phyloP scores from a whole-genome alignment of 768 basidiomycete genomes.

The Suillus subalutaceus region DNA sequence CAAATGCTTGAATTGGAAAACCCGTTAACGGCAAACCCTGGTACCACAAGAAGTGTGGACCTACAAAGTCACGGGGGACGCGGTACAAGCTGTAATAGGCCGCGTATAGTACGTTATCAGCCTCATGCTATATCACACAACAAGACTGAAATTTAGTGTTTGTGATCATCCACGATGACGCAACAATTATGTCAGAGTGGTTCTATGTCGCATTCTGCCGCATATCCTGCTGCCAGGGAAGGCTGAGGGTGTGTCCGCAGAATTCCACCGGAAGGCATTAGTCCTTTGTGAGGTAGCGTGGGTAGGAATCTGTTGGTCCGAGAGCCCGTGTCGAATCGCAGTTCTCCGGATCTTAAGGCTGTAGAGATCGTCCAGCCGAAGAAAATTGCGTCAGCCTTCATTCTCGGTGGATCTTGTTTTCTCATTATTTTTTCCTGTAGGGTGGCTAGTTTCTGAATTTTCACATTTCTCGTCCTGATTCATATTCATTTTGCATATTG shows the following conservation, averaged over 20 bases:
- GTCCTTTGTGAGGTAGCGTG: slow-evolving; percentile 30
- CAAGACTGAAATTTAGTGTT: not conserved
- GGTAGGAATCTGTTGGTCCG: slow-evolving; percentile 19
- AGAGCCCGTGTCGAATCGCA: not conserved
- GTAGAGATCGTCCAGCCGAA: slow-evolving; percentile 11
- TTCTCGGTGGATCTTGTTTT: not conserved
- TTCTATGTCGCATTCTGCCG: slow-evolving; percentile 34
- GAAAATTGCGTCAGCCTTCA: slow-evolving; percentile 24
- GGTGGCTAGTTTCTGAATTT: not conserved
- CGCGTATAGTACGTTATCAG: slow-evolving; percentile 63
- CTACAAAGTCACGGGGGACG: slow-evolving; percentile 77
- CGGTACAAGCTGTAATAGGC: slow-evolving; percentile 75
- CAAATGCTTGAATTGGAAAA: slow-evolving; percentile 29
- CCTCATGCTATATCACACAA: slow-evolving; percentile 19
- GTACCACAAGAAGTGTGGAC: slow-evolving; percentile 56
- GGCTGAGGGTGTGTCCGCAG: slow-evolving; percentile 31
- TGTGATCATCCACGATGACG: slow-evolving; percentile 15
- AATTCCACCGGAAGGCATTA: slow-evolving; percentile 30
- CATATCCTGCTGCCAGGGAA: slow-evolving; percentile 31
- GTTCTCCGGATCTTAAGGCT: slow-evolving; percentile 12
- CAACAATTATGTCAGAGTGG: slow-evolving; percentile 27
- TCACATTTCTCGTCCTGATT: no score
- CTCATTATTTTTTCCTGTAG: not conserved
- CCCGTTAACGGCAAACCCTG: slow-evolving; percentile 32
- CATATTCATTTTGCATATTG: not conserved